Conservation (phyloP, 2,329 filamentous ascomycete species). For the Calonectria honghensis region DNA sequence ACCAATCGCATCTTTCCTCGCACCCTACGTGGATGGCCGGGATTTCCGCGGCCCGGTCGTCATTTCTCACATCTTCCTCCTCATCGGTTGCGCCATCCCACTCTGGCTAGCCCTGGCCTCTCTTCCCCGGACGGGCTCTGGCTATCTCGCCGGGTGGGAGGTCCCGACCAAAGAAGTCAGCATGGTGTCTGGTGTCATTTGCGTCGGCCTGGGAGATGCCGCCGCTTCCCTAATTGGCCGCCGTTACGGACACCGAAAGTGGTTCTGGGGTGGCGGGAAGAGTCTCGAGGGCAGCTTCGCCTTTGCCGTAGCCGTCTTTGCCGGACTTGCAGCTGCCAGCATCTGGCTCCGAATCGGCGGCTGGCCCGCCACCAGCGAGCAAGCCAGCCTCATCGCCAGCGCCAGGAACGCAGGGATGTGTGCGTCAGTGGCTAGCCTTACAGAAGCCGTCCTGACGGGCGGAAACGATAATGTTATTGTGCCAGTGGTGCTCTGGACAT, state of each 20-base stretch:
- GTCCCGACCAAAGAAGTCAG: conserved; percentile 83
- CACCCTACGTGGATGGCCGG: conserved; percentile 94
- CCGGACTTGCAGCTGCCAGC: conserved; percentile 82
- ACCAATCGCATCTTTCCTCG: conserved; percentile 89
- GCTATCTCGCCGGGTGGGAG: conserved; percentile 83
- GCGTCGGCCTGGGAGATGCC: conserved; percentile 95
- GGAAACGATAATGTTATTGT: conserved; percentile 99
- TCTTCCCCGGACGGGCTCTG: conserved; percentile 73
- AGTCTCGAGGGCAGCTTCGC: conserved; percentile 91
- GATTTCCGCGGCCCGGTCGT: conserved; percentile 96
- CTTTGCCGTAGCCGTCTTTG: conserved; percentile 86
- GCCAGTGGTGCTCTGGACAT: conserved; percentile 92
- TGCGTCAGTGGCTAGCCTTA: conserved; percentile 88
- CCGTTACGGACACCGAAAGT: conserved; percentile 90
- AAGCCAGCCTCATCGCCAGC: conserved; percentile 57
- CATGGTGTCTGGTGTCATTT: conserved; percentile 94
- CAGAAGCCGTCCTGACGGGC: conserved; percentile 95
- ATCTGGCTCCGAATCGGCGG: conserved; percentile 85
- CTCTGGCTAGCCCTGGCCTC: conserved; percentile 91
- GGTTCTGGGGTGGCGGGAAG: conserved; percentile 98
- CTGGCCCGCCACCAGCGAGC: conserved; percentile 76
- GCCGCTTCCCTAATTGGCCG: conserved; percentile 93
- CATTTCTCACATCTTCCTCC: conserved; percentile 94
- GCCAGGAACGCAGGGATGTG: conserved; percentile 83
- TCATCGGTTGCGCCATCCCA: conserved; percentile 96